Conservation (phyloP, 768 basidiomycete genomes). For the Dentipellis sp. region DNA sequence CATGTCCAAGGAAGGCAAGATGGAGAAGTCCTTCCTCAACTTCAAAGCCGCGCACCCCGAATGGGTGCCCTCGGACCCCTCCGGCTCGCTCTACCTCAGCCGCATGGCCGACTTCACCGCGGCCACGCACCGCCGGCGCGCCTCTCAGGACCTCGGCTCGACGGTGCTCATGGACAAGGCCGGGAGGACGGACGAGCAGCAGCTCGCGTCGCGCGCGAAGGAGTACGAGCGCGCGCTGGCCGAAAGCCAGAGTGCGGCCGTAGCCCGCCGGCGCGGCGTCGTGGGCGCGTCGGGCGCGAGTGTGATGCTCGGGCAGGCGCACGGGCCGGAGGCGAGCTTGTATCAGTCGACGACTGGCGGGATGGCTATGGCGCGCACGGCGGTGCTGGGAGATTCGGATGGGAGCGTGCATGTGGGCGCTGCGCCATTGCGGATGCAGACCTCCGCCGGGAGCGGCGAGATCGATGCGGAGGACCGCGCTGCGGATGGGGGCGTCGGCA, state of each 20-base stretch:
- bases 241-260: constrained; percentile 54
- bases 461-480: constrained; percentile 38
- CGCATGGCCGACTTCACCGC: constrained; percentile 68
- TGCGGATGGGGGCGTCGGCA: constrained; percentile 47
- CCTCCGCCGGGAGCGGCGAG: constrained; percentile 9
- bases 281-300: constrained; percentile 29
- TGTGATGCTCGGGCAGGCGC: constrained; percentile 23
- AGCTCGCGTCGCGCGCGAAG: constrained; percentile 44
- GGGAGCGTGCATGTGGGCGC: constrained; percentile 32
- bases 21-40: constrained; percentile 96
- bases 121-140: constrained; percentile 20
- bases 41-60: constrained; percentile 96
- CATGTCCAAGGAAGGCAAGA: constrained; percentile 89
- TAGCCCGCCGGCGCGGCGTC: constrained; percentile 23
- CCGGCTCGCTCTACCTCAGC: constrained; percentile 83
- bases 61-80: constrained; percentile 89
- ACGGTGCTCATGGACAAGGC: constrained; percentile 1
- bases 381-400: constrained; percentile 69
- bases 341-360: constrained; percentile 23
- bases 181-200: constrained; percentile 8
- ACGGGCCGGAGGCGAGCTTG: constrained; percentile 28
- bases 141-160: constrained; percentile 6
- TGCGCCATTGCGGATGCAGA: constrained; percentile 10
- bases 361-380: constrained; percentile 50
- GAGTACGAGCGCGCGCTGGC: constrained; percentile 69